Evolutionary conservation across 108 stramenopile species (phyloP).

Genomic region (Fistulifera solaris): DNA sequence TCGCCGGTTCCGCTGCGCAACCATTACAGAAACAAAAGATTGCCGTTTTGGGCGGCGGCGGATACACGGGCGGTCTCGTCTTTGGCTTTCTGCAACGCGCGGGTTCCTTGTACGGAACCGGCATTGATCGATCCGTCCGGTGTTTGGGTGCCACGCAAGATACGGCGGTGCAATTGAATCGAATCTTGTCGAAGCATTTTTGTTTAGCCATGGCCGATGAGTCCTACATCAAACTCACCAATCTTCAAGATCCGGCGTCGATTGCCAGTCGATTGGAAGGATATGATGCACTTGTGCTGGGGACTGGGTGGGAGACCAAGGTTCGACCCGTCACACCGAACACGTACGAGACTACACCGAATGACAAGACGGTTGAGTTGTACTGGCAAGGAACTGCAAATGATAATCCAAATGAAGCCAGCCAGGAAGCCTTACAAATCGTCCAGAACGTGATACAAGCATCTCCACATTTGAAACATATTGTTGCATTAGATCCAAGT

Average conservation of each 20-base stretch:
- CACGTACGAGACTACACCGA: conserved; percentile 60
- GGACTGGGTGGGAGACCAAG: conserved; percentile 47
- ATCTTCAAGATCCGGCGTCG: conserved; percentile 34
- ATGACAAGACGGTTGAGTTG: conserved; percentile 70
- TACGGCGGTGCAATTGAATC: conserved; percentile 43
- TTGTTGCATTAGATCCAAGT: conserved; percentile 50
- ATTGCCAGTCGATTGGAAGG: conserved; percentile 38
- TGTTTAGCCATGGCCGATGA: conserved; percentile 63
- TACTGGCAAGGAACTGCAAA: conserved; percentile 44
- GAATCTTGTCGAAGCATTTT: conserved; percentile 44
- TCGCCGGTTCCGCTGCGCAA: conserved; percentile 48
- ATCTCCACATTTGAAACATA: conserved; percentile 41
- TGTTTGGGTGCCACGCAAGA: conserved; percentile 48
- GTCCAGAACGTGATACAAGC: conserved; percentile 41
- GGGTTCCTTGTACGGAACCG: conserved; percentile 63
- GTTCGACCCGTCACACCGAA: conserved; percentile 40
- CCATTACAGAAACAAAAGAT: conserved; percentile 63
- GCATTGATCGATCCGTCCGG: conserved; percentile 42
- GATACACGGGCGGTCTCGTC: conserved; percentile 52
- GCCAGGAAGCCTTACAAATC: conserved; percentile 6
- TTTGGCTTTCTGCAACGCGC: conserved; percentile 78
- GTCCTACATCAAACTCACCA: conserved; percentile 47
- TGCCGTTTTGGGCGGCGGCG: conserved; percentile 68
- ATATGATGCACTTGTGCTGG: conserved; percentile 53
- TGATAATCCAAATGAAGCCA: conserved; percentile 13